These are phyloP conservation scores for Pisolithus sp. DNA, from an alignment of 768 basidiomycete species.

Conservation along the genomic window DNA sequence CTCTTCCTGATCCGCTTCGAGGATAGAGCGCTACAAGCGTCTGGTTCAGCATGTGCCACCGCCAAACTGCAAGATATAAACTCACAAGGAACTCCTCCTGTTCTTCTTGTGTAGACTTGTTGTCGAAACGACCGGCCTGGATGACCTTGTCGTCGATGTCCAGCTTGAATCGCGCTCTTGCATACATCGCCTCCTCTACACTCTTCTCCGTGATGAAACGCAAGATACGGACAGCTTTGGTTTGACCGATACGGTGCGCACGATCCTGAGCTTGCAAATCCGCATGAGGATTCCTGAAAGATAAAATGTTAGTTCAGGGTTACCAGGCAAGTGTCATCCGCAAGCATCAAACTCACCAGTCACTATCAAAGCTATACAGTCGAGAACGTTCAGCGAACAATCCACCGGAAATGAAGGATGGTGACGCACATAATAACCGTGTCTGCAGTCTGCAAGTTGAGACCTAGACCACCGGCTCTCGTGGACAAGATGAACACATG, in stretches of 20 bases:
- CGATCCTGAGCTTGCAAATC: constrained; percentile 99
- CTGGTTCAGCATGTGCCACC: constrained; percentile 3
- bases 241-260: constrained; percentile 99
- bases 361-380: constrained; percentile 61
- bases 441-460: constrained; percentile 95
- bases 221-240: constrained; percentile 93
- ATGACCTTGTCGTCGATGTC: constrained; percentile 99
- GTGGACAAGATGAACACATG: constrained; percentile 93
- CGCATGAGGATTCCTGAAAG: constrained; percentile 87
- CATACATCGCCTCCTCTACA: constrained; percentile 97
- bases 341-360: constrained; percentile 40
- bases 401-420: not conserved
- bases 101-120: constrained; percentile 96
- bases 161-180: constrained; percentile 90
- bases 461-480: constrained; percentile 85
- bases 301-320: constrained; percentile 1
- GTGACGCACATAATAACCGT: constrained; percentile 85
- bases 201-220: constrained; percentile 97
- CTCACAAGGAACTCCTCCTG: constrained; percentile 90
- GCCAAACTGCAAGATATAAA: constrained; percentile 8
- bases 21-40: constrained; percentile 66
- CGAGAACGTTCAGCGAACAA: constrained; percentile 8
- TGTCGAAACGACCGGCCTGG: constrained; percentile 97
- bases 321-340: not conserved
- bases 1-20: constrained; percentile 86